Evolutionary conservation across 768 basidiomycete species (phyloP).

Genomic region (Collybia nuda): DNA sequence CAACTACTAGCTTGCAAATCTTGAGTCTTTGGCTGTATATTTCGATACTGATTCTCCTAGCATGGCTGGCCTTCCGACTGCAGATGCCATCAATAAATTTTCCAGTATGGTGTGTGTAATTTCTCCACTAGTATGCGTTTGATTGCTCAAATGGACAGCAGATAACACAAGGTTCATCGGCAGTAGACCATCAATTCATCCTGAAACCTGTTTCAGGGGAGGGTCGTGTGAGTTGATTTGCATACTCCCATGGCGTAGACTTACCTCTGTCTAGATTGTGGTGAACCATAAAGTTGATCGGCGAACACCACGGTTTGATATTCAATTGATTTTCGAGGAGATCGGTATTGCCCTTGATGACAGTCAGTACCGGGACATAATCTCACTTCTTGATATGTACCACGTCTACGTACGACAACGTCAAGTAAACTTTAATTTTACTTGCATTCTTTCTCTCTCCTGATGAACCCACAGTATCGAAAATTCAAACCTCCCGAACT

Average conservation of each 20-base stretch:
- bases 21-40: slow-evolving; percentile 87
- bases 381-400: slow-evolving; percentile 94
- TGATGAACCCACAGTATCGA: slow-evolving; percentile 61
- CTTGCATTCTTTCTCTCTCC: slow-evolving; percentile 5
- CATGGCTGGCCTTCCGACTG: slow-evolving; percentile 64
- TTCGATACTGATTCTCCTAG: slow-evolving; percentile 91
- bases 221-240: slow-evolving; percentile 63
- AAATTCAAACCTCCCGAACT: slow-evolving; percentile 75
- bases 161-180: slow-evolving; percentile 48
- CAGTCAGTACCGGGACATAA: slow-evolving; percentile 90
- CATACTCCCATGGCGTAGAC: slow-evolving; percentile 2
- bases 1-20: slow-evolving; percentile 66
- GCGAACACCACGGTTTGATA: slow-evolving; percentile 81
- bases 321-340: slow-evolving; percentile 87
- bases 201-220: slow-evolving; percentile 95
- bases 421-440: slow-evolving; percentile 47
- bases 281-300: slow-evolving; percentile 79
- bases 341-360: slow-evolving; percentile 91
- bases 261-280: slow-evolving; percentile 50
- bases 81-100: slow-evolving; percentile 73
- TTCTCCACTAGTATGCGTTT: background rate
- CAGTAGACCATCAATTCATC: slow-evolving; percentile 83
- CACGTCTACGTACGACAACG: slow-evolving; percentile 89
- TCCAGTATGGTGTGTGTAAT: slow-evolving; percentile 58
- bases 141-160: slow-evolving; percentile 13